phyloP scores from a whole-genome alignment of 495 filamentous ascomycete genomes.

The Clavariopsis aquatica region DNA sequence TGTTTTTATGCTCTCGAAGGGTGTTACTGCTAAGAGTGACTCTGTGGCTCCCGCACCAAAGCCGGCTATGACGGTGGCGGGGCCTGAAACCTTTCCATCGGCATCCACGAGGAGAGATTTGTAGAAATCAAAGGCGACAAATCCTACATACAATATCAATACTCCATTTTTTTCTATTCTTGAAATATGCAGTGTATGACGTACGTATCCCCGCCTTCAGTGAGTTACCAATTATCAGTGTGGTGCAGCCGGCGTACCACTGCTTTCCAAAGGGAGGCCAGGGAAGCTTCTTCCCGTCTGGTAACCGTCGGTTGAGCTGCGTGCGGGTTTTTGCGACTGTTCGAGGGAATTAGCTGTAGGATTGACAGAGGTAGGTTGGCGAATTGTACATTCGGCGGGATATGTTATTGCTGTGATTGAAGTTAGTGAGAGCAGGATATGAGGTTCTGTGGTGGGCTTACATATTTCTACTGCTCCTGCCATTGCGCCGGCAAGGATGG shows the following conservation, averaged over 20 bases:
- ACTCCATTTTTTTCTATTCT: no score
- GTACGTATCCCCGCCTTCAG: constrained; percentile 91
- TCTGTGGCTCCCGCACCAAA: constrained; percentile 95
- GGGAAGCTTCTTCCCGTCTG: constrained; percentile 81
- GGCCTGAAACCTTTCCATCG: constrained; percentile 85
- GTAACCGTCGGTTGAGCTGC: constrained; percentile 85
- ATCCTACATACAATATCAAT: no score
- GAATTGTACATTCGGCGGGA: constrained; percentile 81
- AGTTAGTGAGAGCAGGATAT: constrained; percentile 12
- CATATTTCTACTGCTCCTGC: constrained; percentile 96
- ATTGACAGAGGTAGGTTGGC: background rate
- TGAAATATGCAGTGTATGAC: constrained; percentile 43
- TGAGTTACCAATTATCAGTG: constrained; percentile 94
- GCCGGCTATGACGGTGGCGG: constrained; percentile 85
- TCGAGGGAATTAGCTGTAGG: constrained; percentile 20
- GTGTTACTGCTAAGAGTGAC: constrained; percentile 89
- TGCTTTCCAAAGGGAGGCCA: constrained; percentile 92
- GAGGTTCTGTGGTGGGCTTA: constrained; percentile 42
- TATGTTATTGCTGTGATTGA: constrained; percentile 80
- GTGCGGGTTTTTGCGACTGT: constrained; percentile 90
- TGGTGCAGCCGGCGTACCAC: constrained; percentile 98
- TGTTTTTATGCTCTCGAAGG: constrained; percentile 98
- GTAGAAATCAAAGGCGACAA: constrained; percentile 94
- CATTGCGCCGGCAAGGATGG: constrained; percentile 82
- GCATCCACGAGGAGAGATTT: constrained; percentile 79